These are phyloP conservation scores for Lactarius tabidus DNA, from an alignment of 768 basidiomycete genomes.

Conservation along the genomic window DNA sequence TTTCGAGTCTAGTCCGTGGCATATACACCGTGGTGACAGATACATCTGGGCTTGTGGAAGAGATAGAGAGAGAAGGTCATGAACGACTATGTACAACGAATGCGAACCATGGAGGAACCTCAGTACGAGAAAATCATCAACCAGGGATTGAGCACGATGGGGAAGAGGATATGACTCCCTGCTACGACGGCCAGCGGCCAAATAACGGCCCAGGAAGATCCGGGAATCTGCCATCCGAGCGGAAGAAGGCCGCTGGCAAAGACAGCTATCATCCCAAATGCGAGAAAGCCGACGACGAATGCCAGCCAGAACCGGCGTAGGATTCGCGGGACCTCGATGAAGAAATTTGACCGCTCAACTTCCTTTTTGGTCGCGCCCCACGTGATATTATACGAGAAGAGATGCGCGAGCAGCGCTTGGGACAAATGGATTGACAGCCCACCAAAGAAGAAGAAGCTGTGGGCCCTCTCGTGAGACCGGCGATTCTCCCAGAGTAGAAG, in stretches of 20 bases:
- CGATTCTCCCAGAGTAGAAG: constrained; percentile 8
- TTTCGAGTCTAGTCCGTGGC: neutral
- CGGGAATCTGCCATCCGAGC: constrained; percentile 57
- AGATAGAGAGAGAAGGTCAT: neutral
- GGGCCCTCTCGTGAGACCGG: neutral
- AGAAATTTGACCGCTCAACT: constrained; percentile 86
- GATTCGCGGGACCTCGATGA: constrained; percentile 84
- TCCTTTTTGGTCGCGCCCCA: constrained; percentile 72
- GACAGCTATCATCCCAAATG: constrained; percentile 53
- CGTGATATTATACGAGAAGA: constrained; percentile 54
- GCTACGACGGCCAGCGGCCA: constrained; percentile 68
- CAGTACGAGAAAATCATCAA: constrained; percentile 77
- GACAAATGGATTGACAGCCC: constrained; percentile 53
- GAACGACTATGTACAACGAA: neutral
- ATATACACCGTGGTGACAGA: neutral
- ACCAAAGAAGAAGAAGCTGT: constrained; percentile 52
- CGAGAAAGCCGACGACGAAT: constrained; percentile 49
- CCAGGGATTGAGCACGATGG: constrained; percentile 86
- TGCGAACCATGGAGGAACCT: neutral
- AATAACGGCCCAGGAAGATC: constrained; percentile 67
- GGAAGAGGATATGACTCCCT: constrained; percentile 67
- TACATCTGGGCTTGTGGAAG: neutral
- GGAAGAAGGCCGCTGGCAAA: constrained; percentile 55
- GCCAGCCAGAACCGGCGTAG: constrained; percentile 72
- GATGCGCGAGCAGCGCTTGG: constrained; percentile 49